Conservation (phyloP, 345 rosid genomes). For the Brassica cretica region DNA sequence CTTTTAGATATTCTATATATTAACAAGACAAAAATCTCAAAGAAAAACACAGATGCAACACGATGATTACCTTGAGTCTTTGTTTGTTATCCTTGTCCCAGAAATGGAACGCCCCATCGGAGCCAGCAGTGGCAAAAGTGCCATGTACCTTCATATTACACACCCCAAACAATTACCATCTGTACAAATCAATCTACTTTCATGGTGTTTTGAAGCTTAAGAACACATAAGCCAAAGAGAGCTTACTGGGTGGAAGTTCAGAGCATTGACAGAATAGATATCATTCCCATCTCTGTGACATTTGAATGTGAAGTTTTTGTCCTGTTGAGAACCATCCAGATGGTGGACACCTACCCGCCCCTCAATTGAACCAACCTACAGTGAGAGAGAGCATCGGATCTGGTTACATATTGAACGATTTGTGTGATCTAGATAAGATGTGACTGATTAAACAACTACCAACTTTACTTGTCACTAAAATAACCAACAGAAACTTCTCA, state of each 20-base stretch:
- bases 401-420: constrained; percentile 11
- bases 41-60: neutral
- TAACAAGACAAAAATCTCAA: neutral
- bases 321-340: constrained; percentile 80
- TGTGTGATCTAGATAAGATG: neutral
- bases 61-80: constrained; percentile 70
- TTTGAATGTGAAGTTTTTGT: constrained; percentile 91
- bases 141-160: constrained; percentile 63
- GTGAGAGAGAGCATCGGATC: constrained; percentile 22
- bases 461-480: neutral
- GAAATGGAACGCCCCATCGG: constrained; percentile 95
- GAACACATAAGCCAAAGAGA: constrained; percentile 2
- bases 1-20: constrained; percentile 4
- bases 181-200: constrained; percentile 13
- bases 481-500: neutral
- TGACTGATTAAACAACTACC: neutral
- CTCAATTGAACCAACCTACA: constrained; percentile 95
- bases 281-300: constrained; percentile 94
- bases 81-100: constrained; percentile 99
- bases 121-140: constrained; percentile 97
- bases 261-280: constrained; percentile 86
- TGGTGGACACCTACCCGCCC: constrained; percentile 98
- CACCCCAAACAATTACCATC: constrained; percentile 16
- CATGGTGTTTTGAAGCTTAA: constrained; percentile 5
- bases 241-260: constrained; percentile 97